A percentile compares a stretch with the other conserved stretches of the same genome.
These are phyloP conservation scores for Penicillium odoratum DNA, from an alignment of 495 filamentous ascomycete species.

Conservation along the genomic window DNA sequence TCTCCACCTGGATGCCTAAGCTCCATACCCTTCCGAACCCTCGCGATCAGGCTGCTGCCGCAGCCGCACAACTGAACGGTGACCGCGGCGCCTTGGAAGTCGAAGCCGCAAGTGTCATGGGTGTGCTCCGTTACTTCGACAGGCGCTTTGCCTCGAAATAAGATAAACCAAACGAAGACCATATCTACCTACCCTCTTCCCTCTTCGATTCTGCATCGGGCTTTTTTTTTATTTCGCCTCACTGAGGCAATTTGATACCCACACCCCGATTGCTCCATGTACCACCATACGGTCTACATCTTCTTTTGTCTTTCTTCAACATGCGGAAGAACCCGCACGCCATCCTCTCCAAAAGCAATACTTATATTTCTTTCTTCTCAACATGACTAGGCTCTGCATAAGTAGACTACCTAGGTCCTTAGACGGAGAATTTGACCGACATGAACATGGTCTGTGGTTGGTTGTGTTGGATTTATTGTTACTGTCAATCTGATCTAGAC, in stretches of 20 bases:
- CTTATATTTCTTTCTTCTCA: slow-evolving; percentile 7
- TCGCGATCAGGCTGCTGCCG: slow-evolving; percentile 33
- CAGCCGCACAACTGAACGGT: slow-evolving; percentile 12
- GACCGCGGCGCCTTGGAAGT: slow-evolving; percentile 68
- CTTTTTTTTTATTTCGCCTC: slow-evolving; percentile 14
- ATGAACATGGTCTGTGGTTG: slow-evolving; percentile 29
- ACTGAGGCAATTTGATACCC: slow-evolving; percentile 40
- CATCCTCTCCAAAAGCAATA: slow-evolving; percentile 20
- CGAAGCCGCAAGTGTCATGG: slow-evolving; percentile 84
- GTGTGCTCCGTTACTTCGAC: slow-evolving; percentile 80
- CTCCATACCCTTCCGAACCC: slow-evolving; percentile 60
- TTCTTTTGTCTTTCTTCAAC: slow-evolving; percentile 1
- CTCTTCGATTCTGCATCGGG: slow-evolving; percentile 24
- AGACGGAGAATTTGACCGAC: slow-evolving; percentile 17
- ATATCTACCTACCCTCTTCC: slow-evolving; percentile 5
- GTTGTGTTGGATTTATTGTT: slow-evolving; percentile 13
- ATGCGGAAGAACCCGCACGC: background rate
- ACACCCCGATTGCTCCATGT: slow-evolving; percentile 38
- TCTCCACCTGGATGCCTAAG: slow-evolving; percentile 73
- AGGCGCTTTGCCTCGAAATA: slow-evolving; percentile 63
- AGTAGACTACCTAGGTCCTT: slow-evolving; percentile 1
- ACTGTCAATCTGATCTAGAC: slow-evolving; percentile 15
- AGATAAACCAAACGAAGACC: slow-evolving; percentile 3
- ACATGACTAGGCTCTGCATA: slow-evolving; percentile 1
- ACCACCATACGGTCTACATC: slow-evolving; percentile 24